phyloP scores from a whole-genome alignment of 2,329 filamentous ascomycete species.

The Colletotrichum higginsianum region DNA sequence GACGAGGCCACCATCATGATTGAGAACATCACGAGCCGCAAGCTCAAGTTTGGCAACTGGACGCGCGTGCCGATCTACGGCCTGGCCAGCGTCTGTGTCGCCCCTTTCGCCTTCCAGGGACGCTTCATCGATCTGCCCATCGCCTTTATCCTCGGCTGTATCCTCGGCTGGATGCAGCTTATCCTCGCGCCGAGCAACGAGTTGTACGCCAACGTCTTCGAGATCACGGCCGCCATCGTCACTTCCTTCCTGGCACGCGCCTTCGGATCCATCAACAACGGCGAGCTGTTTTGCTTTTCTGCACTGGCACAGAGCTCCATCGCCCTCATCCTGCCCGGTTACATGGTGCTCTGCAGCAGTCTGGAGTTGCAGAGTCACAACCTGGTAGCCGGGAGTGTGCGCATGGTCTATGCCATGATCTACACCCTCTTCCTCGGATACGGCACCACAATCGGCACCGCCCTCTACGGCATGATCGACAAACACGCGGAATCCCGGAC shows the following conservation, averaged over 20 bases:
- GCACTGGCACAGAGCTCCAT: slow-evolving; percentile 81
- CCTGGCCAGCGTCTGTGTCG: slow-evolving; percentile 81
- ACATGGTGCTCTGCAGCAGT: slow-evolving; percentile 66
- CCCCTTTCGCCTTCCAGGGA: slow-evolving; percentile 84
- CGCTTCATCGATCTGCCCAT: slow-evolving; percentile 84
- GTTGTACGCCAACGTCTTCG: slow-evolving; percentile 72
- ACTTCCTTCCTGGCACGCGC: slow-evolving; percentile 80
- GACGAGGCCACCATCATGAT: slow-evolving; percentile 77
- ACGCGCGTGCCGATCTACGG: slow-evolving; percentile 79
- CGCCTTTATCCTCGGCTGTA: slow-evolving; percentile 80
- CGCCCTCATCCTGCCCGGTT: slow-evolving; percentile 79
- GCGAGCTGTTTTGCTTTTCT: slow-evolving; percentile 78
- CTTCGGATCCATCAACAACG: slow-evolving; percentile 74
- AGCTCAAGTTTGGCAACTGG: slow-evolving; percentile 66
- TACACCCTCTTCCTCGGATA: slow-evolving; percentile 78
- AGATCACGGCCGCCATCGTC: slow-evolving; percentile 71
- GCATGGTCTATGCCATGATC: slow-evolving; percentile 80
- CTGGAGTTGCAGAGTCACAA: slow-evolving; percentile 77
- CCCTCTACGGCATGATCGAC: slow-evolving; percentile 71
- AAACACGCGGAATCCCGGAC: slow-evolving; percentile 59
- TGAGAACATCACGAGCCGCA: slow-evolving; percentile 66
- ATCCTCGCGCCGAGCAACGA: slow-evolving; percentile 82
- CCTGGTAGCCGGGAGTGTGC: slow-evolving; percentile 75
- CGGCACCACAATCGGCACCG: slow-evolving; percentile 74
- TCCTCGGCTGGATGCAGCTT: slow-evolving; percentile 82